A percentile compares a stretch with the other conserved stretches of the same genome.
Conservation (phyloP, 306 rosid genomes). For the Amphicarpaea edgeworthii region DNA sequence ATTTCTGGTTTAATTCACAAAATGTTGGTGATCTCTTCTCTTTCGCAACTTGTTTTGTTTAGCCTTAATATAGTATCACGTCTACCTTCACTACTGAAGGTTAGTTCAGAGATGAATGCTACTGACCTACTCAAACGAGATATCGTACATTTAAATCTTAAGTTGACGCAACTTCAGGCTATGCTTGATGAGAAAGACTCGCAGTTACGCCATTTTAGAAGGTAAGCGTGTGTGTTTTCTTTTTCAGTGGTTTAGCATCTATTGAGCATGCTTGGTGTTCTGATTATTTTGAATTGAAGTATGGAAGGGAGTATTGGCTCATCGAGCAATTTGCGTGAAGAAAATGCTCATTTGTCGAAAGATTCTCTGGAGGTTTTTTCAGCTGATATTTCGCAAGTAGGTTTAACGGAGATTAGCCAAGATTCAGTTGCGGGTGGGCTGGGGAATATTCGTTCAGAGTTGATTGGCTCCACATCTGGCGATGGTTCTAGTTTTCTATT, state of each 20-base stretch:
- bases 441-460: conserved; percentile 52
- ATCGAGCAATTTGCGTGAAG: conserved; percentile 62
- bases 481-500: conserved; percentile 50
- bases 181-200: conserved; percentile 82
- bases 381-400: conserved; percentile 45
- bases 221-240: conserved; percentile 55
- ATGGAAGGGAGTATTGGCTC: conserved; percentile 59
- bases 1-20: conserved; percentile 11
- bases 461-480: conserved; percentile 48
- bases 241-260: conserved; percentile 8
- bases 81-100: conserved; percentile 83
- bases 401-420: conserved; percentile 53
- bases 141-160: conserved; percentile 73
- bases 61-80: conserved; percentile 75
- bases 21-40: background rate
- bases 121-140: conserved; percentile 76
- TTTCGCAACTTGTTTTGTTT: conserved; percentile 39
- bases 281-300: conserved; percentile 52
- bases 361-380: conserved; percentile 55
- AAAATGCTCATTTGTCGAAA: conserved; percentile 52
- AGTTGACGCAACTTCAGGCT: conserved; percentile 85
- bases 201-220: conserved; percentile 68
- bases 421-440: conserved; percentile 54
- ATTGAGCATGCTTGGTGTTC: conserved; percentile 15
- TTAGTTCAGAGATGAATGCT: conserved; percentile 81